A percentile compares a stretch with the other conserved stretches of the same genome.
Evolutionary conservation across 345 rosid species (phyloP).

Genomic region (Tarenaya hassleriana): DNA sequence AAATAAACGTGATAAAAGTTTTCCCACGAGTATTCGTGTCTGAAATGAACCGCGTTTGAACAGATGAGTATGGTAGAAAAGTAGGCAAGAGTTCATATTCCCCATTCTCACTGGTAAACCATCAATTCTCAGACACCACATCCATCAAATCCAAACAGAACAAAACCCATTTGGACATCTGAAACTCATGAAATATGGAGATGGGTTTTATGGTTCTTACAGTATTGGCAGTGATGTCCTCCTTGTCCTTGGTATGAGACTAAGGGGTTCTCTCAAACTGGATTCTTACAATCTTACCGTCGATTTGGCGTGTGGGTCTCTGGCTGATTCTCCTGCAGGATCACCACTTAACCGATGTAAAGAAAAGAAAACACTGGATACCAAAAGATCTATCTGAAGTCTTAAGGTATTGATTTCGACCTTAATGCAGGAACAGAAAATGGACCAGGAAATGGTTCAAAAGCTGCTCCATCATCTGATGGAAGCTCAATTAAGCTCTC

Average conservation of each 20-base stretch:
- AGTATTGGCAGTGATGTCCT: too few relatives aligned
- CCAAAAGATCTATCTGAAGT: constrained; percentile 7
- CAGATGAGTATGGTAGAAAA: not conserved
- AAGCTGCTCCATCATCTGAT: constrained; percentile 56
- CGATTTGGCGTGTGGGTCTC: not conserved
- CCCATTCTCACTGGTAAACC: too few relatives aligned
- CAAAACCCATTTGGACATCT: too few relatives aligned
- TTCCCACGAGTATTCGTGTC: too few relatives aligned
- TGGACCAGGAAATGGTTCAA: constrained; percentile 48
- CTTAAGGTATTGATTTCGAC: constrained; percentile 11
- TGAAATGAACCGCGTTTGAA: too few relatives aligned
- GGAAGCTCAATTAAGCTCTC: constrained; percentile 55
- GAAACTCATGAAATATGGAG: too few relatives aligned
- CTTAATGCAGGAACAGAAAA: constrained; percentile 17
- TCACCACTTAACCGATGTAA: constrained; percentile 24
- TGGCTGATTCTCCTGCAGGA: constrained; percentile 43
- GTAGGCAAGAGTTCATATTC: constrained; percentile 33
- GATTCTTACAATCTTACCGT: too few relatives aligned
- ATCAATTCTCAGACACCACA: constrained; percentile 9
- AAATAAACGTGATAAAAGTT: too few relatives aligned
- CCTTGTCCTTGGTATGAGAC: too few relatives aligned
- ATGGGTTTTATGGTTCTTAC: too few relatives aligned
- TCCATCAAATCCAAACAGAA: constrained; percentile 21
- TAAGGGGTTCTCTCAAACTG: too few relatives aligned
- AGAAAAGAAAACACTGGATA: too few relatives aligned